Evolutionary conservation across 169 alveolate genomes (phyloP), one percentile per base, ranked within the genome.

Genomic region (Eimeria sp.): DNA sequence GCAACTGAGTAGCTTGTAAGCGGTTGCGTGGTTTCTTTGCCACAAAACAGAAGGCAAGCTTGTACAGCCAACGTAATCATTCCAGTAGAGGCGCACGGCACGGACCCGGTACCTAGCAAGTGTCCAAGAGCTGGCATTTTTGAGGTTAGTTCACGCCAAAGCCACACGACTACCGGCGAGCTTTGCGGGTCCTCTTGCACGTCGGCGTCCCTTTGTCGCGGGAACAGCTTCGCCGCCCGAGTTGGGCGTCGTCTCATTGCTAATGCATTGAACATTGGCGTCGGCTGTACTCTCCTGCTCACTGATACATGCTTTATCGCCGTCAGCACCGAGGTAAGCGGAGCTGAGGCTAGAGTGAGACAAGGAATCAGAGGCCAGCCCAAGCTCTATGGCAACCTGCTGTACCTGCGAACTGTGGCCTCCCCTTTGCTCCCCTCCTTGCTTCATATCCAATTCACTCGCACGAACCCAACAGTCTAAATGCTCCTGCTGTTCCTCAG

Each of bases 131-230:
- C 23, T 8, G 18, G 74, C 14, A 25, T 1, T 30, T 83, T 14
- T 2, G 14, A 58, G 23, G 58, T 10, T 10, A 16, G 23, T 60
- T 87, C 49, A 87, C 43, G 82, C 82, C 83, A 87, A 43, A 20
- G 93, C 93, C 33, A 87, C 93, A 30, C 82, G 82, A 64, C 33
- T 87, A 43, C 93, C 93, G 37, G 83, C 66, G 27, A 87, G 62
- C 82, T 62, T 71, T 52, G 62, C 13, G 10, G 46, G 68, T 20
- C n/a, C 30, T 46, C 46, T 64, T 54, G n/a, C 33, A 27, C 78
- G 78, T 68, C 82, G 78, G n/a, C 62, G 78, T 14, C 66, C 66
- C 62, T 27, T 87, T 33, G 40, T 87, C 10, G 43, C 52, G 49
- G 66, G 78, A n/a, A 13, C 78, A 62, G 52, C n/a, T 6, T 37